Percentiles rank a stretch among this genome's conserved stretches.
Evolutionary conservation across 1,139 yeast species (phyloP).

Genomic region (Kodamaea sp.): DNA sequence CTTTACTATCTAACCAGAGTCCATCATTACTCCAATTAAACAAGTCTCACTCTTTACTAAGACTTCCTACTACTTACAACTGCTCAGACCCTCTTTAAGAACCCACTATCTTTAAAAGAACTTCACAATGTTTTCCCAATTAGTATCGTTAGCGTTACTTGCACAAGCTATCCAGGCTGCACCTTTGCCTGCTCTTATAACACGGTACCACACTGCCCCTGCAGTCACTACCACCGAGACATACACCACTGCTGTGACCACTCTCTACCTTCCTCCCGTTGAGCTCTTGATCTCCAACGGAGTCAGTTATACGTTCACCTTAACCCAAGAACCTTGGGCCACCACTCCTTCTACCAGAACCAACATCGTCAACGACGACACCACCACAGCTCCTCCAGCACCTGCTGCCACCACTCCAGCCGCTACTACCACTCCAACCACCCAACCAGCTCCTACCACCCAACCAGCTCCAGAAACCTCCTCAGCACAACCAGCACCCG

Average conservation of each 20-base stretch:
- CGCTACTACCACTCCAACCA: conserved; percentile 10
- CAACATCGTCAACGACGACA: conserved; percentile 17
- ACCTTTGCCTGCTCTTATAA: conserved; percentile 47
- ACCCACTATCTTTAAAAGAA: neutral
- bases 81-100: conserved; percentile 1
- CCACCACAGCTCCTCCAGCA: conserved; percentile 10
- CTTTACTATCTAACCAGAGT: neutral
- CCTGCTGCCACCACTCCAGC: conserved; percentile 6
- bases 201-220: conserved; percentile 65
- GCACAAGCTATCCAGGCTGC: conserved; percentile 24
- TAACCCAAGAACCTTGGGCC: conserved; percentile 35
- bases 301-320: conserved; percentile 60
- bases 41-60: too few species aligned
- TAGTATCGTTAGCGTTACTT: conserved; percentile 5
- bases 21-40: too few species aligned
- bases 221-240: conserved; percentile 56
- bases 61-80: too few species aligned
- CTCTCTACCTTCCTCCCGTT: conserved; percentile 68
- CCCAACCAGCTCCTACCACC: conserved; percentile 10
- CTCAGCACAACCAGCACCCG: conserved; percentile 6
- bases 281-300: conserved; percentile 63
- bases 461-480: conserved; percentile 9
- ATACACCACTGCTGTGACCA: conserved; percentile 58
- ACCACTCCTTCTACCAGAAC: conserved; percentile 34
- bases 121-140: conserved; percentile 6